These are phyloP conservation scores for Aspergillus heteromorphus DNA, from an alignment of 495 filamentous ascomycete genomes.

Conservation along the genomic window DNA sequence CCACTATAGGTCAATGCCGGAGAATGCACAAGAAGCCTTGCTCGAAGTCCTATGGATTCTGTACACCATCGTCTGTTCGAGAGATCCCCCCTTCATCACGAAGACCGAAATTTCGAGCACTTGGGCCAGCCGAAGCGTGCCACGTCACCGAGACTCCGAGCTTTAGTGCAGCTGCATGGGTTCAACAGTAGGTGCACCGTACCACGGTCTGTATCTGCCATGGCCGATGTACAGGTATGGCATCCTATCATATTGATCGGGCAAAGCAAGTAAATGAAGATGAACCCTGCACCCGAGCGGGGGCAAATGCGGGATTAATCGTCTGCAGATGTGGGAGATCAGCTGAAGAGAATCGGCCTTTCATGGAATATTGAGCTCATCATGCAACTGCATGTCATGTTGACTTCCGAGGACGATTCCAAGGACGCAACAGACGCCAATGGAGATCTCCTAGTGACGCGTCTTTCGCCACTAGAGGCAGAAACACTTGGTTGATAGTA, in stretches of 20 bases:
- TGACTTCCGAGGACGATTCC: constrained; percentile 10
- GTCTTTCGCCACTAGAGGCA: constrained; percentile 21
- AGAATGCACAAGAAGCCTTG: constrained; percentile 5
- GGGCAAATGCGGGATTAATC: constrained; percentile 40
- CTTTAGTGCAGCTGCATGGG: constrained; percentile 45
- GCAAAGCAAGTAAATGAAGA: constrained; percentile 24
- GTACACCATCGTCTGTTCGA: constrained; percentile 22
- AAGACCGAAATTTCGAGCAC: constrained; percentile 22
- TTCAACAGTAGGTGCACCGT: constrained; percentile 37
- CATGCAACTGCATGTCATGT: constrained; percentile 20
- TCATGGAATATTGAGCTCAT: constrained; percentile 18
- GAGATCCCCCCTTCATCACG: constrained; percentile 24
- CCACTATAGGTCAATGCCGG: constrained; percentile 14
- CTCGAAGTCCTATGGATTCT: constrained; percentile 6
- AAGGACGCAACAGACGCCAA: constrained; percentile 28
- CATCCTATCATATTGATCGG: constrained; percentile 36
- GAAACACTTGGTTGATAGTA: constrained; percentile 14
- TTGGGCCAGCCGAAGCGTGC: constrained; percentile 37
- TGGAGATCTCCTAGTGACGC: constrained; percentile 30
- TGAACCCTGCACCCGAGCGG: constrained; percentile 42
- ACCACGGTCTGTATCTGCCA: constrained; percentile 38
- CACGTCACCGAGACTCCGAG: constrained; percentile 46
- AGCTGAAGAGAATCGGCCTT: constrained; percentile 39
- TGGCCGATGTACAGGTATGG: constrained; percentile 29
- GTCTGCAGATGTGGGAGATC: constrained; percentile 43